A percentile compares a stretch with the other conserved stretches of the same genome.
phyloP scores from a whole-genome alignment of 768 basidiomycete species.

The Trametes villosa region DNA sequence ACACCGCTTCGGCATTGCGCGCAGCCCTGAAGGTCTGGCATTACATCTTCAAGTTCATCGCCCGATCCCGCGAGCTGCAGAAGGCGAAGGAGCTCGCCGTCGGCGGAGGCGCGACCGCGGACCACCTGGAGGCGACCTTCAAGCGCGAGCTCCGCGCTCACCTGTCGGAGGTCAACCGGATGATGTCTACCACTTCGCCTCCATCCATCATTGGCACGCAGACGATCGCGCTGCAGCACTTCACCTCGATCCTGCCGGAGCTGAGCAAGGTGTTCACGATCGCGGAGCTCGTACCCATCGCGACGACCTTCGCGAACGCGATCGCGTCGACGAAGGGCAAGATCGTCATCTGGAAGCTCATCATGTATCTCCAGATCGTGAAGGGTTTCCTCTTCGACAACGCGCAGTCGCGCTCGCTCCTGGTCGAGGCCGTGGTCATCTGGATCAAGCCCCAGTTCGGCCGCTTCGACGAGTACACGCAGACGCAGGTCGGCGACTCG shows the following conservation, averaged over 20 bases:
- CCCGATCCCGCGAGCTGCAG: slow-evolving; percentile 87
- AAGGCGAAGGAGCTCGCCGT: slow-evolving; percentile 79
- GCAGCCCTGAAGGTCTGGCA: slow-evolving; percentile 96
- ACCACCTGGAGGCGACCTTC: slow-evolving; percentile 84
- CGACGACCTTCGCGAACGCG: slow-evolving; percentile 86
- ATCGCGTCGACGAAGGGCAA: slow-evolving; percentile 79
- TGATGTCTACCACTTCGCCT: slow-evolving; percentile 84
- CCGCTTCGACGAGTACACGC: slow-evolving; percentile 80
- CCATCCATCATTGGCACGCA: slow-evolving; percentile 95
- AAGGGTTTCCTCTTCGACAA: slow-evolving; percentile 88
- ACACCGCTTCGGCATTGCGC: slow-evolving; percentile 78
- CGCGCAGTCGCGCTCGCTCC: slow-evolving; percentile 70
- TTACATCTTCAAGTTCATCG: slow-evolving; percentile 94
- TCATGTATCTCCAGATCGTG: slow-evolving; percentile 92
- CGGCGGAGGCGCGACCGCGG: slow-evolving; percentile 80
- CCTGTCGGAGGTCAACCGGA: slow-evolving; percentile 77
- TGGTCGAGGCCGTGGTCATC: slow-evolving; percentile 86
- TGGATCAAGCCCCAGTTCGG: slow-evolving; percentile 98
- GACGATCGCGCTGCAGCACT: slow-evolving; percentile 91
- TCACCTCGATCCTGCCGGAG: slow-evolving; percentile 89
- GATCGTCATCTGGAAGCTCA: slow-evolving; percentile 90
- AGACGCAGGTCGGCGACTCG: slow-evolving; percentile 64
- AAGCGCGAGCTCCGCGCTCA: slow-evolving; percentile 81
- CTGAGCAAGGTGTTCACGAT: slow-evolving; percentile 78
- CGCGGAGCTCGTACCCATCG: slow-evolving; percentile 85